Conservation (phyloP, 805 yeast genomes). For the Ogataea paraovalis region DNA sequence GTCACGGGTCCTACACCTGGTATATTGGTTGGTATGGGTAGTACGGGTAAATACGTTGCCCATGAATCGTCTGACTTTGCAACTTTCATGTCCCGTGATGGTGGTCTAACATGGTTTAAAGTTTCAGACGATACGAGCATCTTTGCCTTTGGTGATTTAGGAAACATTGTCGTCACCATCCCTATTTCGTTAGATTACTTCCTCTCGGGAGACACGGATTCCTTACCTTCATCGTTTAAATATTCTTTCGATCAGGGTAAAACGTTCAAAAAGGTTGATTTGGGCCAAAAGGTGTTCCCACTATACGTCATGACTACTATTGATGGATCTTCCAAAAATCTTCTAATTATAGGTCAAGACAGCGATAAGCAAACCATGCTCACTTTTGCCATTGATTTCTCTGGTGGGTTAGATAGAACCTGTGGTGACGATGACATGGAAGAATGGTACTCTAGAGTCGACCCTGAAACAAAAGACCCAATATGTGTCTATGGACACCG, state of each 20-base stretch:
- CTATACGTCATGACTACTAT: constrained; percentile 40
- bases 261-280: constrained; percentile 51
- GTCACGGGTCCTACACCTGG: constrained; percentile 55
- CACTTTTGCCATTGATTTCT: constrained; percentile 48
- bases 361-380: constrained; percentile 14
- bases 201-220: constrained; percentile 31
- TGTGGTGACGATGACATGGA: constrained; percentile 59
- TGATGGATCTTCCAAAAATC: constrained; percentile 65
- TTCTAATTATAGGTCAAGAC: constrained; percentile 47
- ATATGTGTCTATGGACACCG: constrained; percentile 67
- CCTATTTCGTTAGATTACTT: constrained; percentile 31
- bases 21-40: constrained; percentile 64
- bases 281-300: constrained; percentile 37
- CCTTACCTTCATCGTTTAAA: constrained; percentile 19
- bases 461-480: constrained; percentile 30
- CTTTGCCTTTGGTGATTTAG: constrained; percentile 71
- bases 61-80: constrained; percentile 11
- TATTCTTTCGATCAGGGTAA: constrained; percentile 74
- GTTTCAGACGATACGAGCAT: constrained; percentile 49
- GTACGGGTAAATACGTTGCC: constrained; percentile 61
- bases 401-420: constrained; percentile 45
- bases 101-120: constrained; percentile 68
- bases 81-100: constrained; percentile 70
- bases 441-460: constrained; percentile 51
- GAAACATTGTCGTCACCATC: constrained; percentile 65